Evolutionary conservation across 345 rosid species (phyloP), one percentile per base, ranked within the genome.

Genomic region (Citrus sp.): DNA sequence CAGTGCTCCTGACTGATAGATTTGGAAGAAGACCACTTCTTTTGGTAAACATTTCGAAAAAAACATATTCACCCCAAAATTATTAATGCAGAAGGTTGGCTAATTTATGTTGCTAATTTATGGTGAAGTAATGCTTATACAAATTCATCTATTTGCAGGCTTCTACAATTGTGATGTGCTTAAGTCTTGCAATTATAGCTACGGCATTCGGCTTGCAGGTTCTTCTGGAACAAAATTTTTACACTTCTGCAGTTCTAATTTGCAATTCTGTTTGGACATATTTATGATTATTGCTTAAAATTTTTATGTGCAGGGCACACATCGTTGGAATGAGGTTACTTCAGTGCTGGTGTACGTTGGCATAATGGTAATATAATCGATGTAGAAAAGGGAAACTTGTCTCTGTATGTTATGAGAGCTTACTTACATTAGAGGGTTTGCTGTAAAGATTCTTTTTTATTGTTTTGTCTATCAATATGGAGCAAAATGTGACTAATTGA

Each of bases 181-280:
- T 83, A 24, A 77, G 80, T 75, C 58, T 66, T 49, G 61, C 70
- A 63, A 56, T 81, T 7, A 60, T 78, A 14, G 87, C 85, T 19
- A 4, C 69, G 3, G 70, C 85, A 74, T 87, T 87, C 77, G 40
- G 67, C 37, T 40, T 87, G 40, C 85, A 87, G 89, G 87, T 84
- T 62, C 38, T 30, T 46, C 51, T 46, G n/a, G 10, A 34, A 58
- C 76, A 72, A 59, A 56, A 56, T 32, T 54, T 55, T 6, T 46
- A 46, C 18, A 13, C 51, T 46, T 10, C 9, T 13, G 4, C 74
- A 19, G 38, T 27, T 30, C 40, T 65, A 4, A 35, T 30, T 70
- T 51, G 32, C 34, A 51, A 9, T 30, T 25, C 27, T 70, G 14
- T 49, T 70, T 70, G 14, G 38, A 18, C 38, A 70, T 16, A 7